Base-by-base conservation (phyloP, 805 yeast genomes). In the Pichia membranifaciens region DNA sequence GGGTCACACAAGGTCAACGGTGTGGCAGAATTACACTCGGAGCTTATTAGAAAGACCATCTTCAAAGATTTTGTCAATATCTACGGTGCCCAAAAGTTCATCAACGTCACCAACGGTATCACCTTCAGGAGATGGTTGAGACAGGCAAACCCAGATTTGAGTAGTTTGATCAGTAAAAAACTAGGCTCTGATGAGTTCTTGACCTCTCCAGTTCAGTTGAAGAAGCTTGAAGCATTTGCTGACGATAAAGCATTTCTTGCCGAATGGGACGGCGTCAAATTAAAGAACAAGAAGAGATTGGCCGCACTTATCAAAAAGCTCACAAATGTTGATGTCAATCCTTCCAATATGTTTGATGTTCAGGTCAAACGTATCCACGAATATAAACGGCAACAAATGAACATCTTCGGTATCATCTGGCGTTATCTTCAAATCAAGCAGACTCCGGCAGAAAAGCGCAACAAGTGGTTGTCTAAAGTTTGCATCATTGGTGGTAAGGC, bases 101-200 rank as follows among this genome's bases (percentile, higher is more conserved):
- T 87, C 44, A 89, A 89, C 59, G 96, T 89, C 51, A 89, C 97
- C 43, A 89, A 89, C 66, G 97, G 97, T 70, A 81, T 89, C 61
- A 89, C 97, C 3, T 96, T 96, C 57, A 81, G 97, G 75, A 82
- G 97, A 70, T 89, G 97, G 97, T 76, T 89, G 62, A 82, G 81
- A 64, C 96, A 89, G 70, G 96, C 96, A 43, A 90, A 89, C 66
- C 96, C 97, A 10, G 74, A 72, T 55, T 73, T 89, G 57, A 76
- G 93, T 16, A 70, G 68, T n/a, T 74, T 89, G 55, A 90, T 90
- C 61, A 75, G 86, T 38, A 74, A 79, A 44, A 81, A 80, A 56
- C 72, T 88, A 45, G 82, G 88, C 23, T 79, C 82, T 50, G 83
- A 82, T 60, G 78, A 76, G 20, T 89, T 71, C 64, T 71, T 89